Percentiles rank a stretch among this genome's conserved stretches.
Conservation (phyloP, 441 rosid genomes). For the Pelargonium australe region DNA sequence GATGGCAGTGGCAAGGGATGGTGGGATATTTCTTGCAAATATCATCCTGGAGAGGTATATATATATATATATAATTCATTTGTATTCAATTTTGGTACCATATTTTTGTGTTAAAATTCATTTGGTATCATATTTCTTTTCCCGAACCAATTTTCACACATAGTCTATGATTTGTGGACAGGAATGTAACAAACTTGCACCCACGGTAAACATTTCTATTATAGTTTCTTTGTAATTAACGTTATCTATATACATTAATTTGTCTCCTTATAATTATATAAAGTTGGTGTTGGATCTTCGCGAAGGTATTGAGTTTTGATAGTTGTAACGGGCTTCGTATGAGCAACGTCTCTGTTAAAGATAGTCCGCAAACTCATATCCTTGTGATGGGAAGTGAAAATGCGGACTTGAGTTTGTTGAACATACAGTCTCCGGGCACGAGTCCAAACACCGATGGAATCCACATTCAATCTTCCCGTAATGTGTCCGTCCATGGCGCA, state of each 20-base stretch:
- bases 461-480: conserved; percentile 31
- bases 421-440: conserved; percentile 28
- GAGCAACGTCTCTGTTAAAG: background rate
- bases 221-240: too few relatives aligned
- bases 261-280: too few relatives aligned
- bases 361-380: conserved; percentile 42
- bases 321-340: background rate
- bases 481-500: conserved; percentile 25
- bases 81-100: too few relatives aligned
- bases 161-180: too few relatives aligned
- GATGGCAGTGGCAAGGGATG: conserved; percentile 34
- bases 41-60: conserved; percentile 29
- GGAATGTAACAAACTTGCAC: too few relatives aligned
- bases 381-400: conserved; percentile 23
- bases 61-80: conserved; percentile 16
- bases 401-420: conserved; percentile 21
- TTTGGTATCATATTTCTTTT: too few relatives aligned
- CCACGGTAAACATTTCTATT: too few relatives aligned
- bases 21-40: conserved; percentile 42
- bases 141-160: too few relatives aligned
- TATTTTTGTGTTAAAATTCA: too few relatives aligned
- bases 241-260: too few relatives aligned
- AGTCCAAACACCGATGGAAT: conserved; percentile 65
- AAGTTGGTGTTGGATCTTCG: too few relatives aligned
- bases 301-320: background rate